phyloP scores from a whole-genome alignment of 805 yeast genomes.

The Kodamaea laetipori region DNA sequence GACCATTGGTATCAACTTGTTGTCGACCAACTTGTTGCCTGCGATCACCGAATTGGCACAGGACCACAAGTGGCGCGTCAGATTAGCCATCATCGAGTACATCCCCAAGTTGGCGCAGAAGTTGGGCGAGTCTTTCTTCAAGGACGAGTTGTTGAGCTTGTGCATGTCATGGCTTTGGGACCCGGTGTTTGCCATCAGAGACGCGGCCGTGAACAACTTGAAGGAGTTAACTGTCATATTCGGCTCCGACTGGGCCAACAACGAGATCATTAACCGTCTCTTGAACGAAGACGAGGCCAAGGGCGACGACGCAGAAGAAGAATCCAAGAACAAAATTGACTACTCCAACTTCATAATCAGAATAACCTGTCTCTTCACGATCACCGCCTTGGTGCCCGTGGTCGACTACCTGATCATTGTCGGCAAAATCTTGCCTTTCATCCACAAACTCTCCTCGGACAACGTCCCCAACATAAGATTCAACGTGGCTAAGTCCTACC shows the following conservation, averaged over 20 bases:
- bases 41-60: slow-evolving; percentile 95
- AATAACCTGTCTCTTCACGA: slow-evolving; percentile 85
- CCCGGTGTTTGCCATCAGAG: slow-evolving; percentile 92
- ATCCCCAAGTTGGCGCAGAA: slow-evolving; percentile 94
- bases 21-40: slow-evolving; percentile 86
- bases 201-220: slow-evolving; percentile 89
- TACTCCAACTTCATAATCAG: slow-evolving; percentile 84
- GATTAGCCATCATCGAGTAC: slow-evolving; percentile 94
- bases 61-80: slow-evolving; percentile 96
- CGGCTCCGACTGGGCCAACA: slow-evolving; percentile 92
- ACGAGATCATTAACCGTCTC: slow-evolving; percentile 77
- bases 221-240: slow-evolving; percentile 79
- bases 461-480: slow-evolving; percentile 94
- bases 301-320: slow-evolving; percentile 25
- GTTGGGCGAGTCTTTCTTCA: slow-evolving; percentile 89
- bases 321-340: slow-evolving; percentile 37
- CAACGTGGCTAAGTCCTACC: slow-evolving; percentile 86
- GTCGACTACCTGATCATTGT: slow-evolving; percentile 57
- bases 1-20: slow-evolving; percentile 86
- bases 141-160: slow-evolving; percentile 83
- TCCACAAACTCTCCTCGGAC: slow-evolving; percentile 71
- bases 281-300: slow-evolving; percentile 34
- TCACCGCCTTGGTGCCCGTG: slow-evolving; percentile 79
- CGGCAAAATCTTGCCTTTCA: slow-evolving; percentile 74
- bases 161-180: slow-evolving; percentile 99